These are phyloP conservation scores for Lolium multiflorum DNA, from an alignment of 176 grass and related monocot genomes.

Conservation along the genomic window DNA sequence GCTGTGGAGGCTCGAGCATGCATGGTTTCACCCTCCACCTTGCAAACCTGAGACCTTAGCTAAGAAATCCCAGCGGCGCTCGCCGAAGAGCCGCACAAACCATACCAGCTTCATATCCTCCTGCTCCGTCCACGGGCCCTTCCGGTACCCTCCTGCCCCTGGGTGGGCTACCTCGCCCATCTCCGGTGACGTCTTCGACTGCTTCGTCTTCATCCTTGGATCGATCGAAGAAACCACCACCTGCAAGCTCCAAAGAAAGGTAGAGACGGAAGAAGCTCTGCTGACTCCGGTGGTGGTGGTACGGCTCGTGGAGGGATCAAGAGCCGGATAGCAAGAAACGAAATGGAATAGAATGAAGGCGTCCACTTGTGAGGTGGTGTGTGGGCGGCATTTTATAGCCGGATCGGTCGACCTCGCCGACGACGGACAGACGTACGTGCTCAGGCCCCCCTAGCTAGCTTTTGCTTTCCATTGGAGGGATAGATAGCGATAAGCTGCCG, in stretches of 20 bases:
- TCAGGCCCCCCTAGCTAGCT: background rate
- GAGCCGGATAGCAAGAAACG: background rate
- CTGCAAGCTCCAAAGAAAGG: background rate
- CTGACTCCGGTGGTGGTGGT: background rate
- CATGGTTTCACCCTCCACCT: constrained; percentile 51
- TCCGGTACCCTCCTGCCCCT: constrained; percentile 40
- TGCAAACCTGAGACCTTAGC: constrained; percentile 81
- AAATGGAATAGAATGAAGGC: constrained; percentile 8
- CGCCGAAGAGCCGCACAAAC: constrained; percentile 71
- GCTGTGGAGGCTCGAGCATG: background rate
- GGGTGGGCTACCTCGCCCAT: background rate
- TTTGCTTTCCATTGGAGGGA: background rate
- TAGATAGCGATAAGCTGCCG: constrained; percentile 19
- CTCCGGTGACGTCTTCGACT: background rate
- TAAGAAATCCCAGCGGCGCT: constrained; percentile 81
- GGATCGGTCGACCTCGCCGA: background rate
- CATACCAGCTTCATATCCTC: constrained; percentile 65
- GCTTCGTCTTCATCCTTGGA: constrained; percentile 13
- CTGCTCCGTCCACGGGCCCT: constrained; percentile 73
- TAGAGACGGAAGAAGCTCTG: background rate
- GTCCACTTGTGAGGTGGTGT: constrained; percentile 5
- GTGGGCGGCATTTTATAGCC: background rate
- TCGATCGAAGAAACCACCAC: background rate
- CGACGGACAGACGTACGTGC: background rate
- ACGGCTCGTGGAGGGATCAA: background rate